A percentile compares a stretch with the other conserved stretches of the same genome.
Conservation (phyloP, 2,329 filamentous ascomycete species). For the Talaromyces atroroseus region DNA sequence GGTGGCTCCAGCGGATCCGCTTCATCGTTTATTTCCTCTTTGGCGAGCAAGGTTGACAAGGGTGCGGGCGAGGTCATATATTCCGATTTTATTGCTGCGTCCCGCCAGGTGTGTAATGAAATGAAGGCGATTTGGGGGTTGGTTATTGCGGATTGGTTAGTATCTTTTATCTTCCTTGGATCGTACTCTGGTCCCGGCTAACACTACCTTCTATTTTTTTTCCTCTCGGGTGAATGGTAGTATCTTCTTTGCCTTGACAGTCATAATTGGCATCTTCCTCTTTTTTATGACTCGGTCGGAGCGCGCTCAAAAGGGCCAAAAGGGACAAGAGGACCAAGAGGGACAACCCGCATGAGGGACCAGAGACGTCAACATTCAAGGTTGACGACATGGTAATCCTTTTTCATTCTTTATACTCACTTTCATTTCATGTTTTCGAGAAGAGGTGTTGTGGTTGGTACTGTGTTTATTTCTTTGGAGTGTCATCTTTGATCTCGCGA, state of each 20-base stretch:
- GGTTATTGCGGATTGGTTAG: conserved; percentile 67
- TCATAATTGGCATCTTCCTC: conserved; percentile 54
- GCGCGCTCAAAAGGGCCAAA: not conserved
- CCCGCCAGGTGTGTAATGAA: conserved; percentile 66
- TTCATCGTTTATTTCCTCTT: conserved; percentile 49
- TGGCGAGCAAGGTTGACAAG: conserved; percentile 49
- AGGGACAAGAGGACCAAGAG: conserved; percentile 17
- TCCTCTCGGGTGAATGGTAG: conserved; percentile 26
- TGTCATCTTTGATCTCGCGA: not conserved
- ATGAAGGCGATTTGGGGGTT: conserved; percentile 86
- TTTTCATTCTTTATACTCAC: not conserved
- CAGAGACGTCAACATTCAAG: not conserved
- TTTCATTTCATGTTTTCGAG: not conserved
- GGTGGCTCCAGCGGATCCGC: conserved; percentile 40
- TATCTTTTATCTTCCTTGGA: conserved; percentile 13
- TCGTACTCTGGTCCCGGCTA: not conserved
- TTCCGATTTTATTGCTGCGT: conserved; percentile 54
- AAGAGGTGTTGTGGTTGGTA: not conserved
- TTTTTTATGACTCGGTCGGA: conserved; percentile 48
- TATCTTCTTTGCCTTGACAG: conserved; percentile 62
- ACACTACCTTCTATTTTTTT: not conserved
- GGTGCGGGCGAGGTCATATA: conserved; percentile 39
- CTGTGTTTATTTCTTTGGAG: not conserved
- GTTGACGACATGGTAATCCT: not conserved
- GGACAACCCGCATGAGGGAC: conserved; percentile 1